Evolutionary conservation across 2,329 filamentous ascomycete species (phyloP), one percentile per base, ranked within the genome.

Genomic region (Sporothrix brasiliensis): DNA sequence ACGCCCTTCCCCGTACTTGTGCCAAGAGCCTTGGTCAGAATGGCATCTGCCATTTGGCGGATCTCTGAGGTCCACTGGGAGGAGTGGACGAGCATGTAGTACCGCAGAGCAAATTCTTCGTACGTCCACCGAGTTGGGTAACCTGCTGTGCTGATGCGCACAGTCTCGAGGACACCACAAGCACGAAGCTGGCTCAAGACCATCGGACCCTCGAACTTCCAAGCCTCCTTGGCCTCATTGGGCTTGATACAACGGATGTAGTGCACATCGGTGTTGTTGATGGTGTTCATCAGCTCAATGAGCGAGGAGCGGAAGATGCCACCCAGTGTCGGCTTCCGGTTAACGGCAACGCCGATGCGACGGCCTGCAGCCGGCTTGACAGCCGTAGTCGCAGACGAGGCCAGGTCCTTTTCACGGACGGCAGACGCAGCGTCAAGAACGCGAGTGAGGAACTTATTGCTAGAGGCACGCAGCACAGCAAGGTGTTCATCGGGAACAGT

Each of bases 191-290:
- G 95, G 80, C 93, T 97, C 72, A 99, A 87, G 75, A 99, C 95
- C 95, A 99, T 99, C 3, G 96, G 95, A 0, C 95, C 95, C 79
- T 99, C 95, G 73, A 98, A 99, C 77, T 96, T 94, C 95, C 95
- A 99, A 0, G 95, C 89, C 77, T 92, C 92, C 81, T 99, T 99
- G 67, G 89, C 92, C 81, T 99, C 95, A 79, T 99, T 99, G 44
- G 95, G 95, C 83, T 99, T 99, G 82, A 99, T 98, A 80, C 95
- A 99, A 75, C 95, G 90, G 78, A 99, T 99, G 81, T 99, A 99
- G 81, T 99, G 95, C 24, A 98, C 95, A 79, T 99, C 95, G 2
- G 95, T 99, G 75, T 92, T 94, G 80, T 96, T 97, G 81, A 99
- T 99, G 5, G 95, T 99, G 79, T 89, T 87, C 94, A 99, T 99